Base-by-base conservation (phyloP, 805 yeast species). In the Candida khao-thaluensis region DNA sequence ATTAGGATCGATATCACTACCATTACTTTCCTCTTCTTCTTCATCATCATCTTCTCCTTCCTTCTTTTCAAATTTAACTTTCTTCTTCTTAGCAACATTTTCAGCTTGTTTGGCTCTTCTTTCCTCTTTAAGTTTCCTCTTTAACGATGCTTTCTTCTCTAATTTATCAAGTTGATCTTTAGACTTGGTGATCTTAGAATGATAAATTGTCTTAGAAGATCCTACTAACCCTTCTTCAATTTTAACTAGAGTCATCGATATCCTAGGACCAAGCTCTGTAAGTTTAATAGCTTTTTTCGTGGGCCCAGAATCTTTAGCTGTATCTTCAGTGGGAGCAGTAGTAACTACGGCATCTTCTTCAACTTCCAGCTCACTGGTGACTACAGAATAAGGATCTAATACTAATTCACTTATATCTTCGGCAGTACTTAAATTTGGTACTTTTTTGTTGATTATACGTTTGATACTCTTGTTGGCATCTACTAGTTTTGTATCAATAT, bases 201-300 rank as follows among this genome's bases (percentile, higher is more conserved):
- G 99, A 63, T 85, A 87, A 44, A 93, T 62, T 12, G 93, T 87
- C 64, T 87, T 90, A 37, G 97, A 96, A 0, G 81, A 69, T 42
- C 96, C 91, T 16, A 86, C 76, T 44, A 69, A 55, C 12, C 93
- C 95, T 56, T 91, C 98, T 63, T 91, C 97, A 38, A 93, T 86
- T 66, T 93, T 93, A 35, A 83, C 67, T 42, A 93, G 67, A 37
- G 79, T 70, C 61, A 93, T 67, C 50, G 77, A 79, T 61, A 93
- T 64, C 49, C 99, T 75, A 25, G 99, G 99, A 0, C 99, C 99
- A 35, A 91, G 68, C 61, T 93, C 99, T 1, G 91, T 86, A 36
- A 93, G 71, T 59, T 88, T 90, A 51, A 93, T 86, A 1, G 99
- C 98, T 53, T 85, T 79, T 62, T 88, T 89, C 23, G 64, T 56